Evolutionary conservation across 2,329 filamentous ascomycete species (phyloP).

Genomic region (Blumeria hordei): DNA sequence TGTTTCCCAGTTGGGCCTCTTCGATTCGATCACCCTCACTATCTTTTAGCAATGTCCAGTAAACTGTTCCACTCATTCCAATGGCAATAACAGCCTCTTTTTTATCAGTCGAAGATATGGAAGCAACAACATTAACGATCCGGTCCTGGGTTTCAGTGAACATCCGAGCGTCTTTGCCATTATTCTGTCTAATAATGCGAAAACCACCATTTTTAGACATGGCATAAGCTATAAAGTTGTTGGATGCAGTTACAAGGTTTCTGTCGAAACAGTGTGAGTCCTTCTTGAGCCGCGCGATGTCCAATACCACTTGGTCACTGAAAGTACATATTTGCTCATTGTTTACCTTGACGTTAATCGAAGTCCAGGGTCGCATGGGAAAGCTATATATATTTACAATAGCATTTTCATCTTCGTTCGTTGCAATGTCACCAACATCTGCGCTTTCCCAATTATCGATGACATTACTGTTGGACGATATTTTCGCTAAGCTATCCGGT

Average conservation of each 20-base stretch:
- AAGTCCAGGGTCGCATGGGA: conserved; percentile 87
- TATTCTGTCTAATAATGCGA: conserved; percentile 80
- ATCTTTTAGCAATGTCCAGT: conserved; percentile 68
- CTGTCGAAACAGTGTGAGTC: conserved; percentile 95
- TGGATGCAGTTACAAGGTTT: conserved; percentile 70
- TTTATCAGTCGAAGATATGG: conserved; percentile 35
- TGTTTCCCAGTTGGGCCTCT: conserved; percentile 54
- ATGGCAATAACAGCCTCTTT: conserved; percentile 76
- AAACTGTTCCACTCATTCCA: conserved; percentile 85
- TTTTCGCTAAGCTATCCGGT: conserved; percentile 21
- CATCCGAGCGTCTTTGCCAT: conserved; percentile 73
- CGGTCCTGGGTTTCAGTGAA: conserved; percentile 83
- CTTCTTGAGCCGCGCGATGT: conserved; percentile 87
- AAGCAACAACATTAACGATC: conserved; percentile 81
- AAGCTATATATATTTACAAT: conserved; percentile 78
- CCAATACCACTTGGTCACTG: conserved; percentile 60
- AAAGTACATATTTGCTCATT: conserved; percentile 36
- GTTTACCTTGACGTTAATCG: conserved; percentile 47
- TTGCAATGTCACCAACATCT: conserved; percentile 40
- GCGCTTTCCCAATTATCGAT: conserved; percentile 87
- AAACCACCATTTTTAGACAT: conserved; percentile 85
- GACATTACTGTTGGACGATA: conserved; percentile 28
- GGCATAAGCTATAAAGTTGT: conserved; percentile 81
- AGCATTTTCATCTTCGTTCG: conserved; percentile 39
- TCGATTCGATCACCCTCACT: conserved; percentile 58